Evolutionary conservation across 192 early-diverging fungal species (phyloP).

Genomic region (Linnemannia exigua): DNA sequence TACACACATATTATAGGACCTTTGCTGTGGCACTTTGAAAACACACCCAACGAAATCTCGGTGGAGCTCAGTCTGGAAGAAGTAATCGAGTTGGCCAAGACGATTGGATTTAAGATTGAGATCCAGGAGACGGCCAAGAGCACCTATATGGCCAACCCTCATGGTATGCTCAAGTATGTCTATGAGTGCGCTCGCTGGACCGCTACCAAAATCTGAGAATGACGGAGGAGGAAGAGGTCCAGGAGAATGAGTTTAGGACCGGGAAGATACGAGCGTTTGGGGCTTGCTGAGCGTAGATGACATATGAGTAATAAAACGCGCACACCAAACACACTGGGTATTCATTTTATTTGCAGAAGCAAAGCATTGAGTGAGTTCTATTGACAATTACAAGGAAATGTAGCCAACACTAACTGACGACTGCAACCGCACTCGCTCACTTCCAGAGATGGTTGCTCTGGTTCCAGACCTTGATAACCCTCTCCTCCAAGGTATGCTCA

Average conservation of each 20-base stretch:
- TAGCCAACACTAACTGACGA: too few species aligned
- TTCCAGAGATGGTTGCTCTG: slow-evolving; percentile 54
- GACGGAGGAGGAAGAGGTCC: neutral
- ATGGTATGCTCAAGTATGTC: slow-evolving; percentile 87
- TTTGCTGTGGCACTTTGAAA: slow-evolving; percentile 95
- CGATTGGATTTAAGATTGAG: slow-evolving; percentile 82
- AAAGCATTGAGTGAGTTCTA: too few species aligned
- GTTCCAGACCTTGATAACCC: slow-evolving; percentile 57
- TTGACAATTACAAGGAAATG: too few species aligned
- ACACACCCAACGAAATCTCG: slow-evolving; percentile 81
- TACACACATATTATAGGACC: slow-evolving; percentile 74
- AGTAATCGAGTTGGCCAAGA: slow-evolving; percentile 70
- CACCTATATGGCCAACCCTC: slow-evolving; percentile 82
- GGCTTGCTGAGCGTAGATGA: too few species aligned
- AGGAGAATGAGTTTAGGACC: too few species aligned
- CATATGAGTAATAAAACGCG: too few species aligned
- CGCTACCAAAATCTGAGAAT: slow-evolving; percentile 63
- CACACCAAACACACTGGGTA: too few species aligned
- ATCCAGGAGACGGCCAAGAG: slow-evolving; percentile 72
- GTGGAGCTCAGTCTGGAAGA: slow-evolving; percentile 93
- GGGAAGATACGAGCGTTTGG: too few species aligned
- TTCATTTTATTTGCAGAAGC: too few species aligned
- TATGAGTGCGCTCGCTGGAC: slow-evolving; percentile 84
- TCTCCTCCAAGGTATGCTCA: slow-evolving; percentile 55
- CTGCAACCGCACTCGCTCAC: neutral